A percentile compares a stretch with the other conserved stretches of the same genome.
Evolutionary conservation across 768 basidiomycete species (phyloP).

Genomic region (Sporobolomyces phaffii): DNA sequence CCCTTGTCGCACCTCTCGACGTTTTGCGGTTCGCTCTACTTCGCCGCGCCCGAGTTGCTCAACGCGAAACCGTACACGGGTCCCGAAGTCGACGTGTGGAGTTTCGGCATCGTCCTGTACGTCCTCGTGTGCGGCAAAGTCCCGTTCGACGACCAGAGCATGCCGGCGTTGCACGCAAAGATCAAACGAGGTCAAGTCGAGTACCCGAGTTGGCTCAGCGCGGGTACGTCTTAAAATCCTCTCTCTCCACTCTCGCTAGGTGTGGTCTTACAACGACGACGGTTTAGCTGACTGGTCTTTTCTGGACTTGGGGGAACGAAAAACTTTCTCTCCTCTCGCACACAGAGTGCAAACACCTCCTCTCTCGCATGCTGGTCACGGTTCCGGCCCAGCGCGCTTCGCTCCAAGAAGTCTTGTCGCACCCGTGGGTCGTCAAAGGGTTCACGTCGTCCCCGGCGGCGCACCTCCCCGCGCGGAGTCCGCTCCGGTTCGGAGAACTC

Average conservation of each 20-base stretch:
- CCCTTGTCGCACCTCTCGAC: constrained; percentile 76
- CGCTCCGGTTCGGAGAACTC: constrained; percentile 78
- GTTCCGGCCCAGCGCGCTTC: constrained; percentile 78
- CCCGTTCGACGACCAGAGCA: constrained; percentile 97
- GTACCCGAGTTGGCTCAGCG: constrained; percentile 92
- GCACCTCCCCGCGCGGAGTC: constrained; percentile 81
- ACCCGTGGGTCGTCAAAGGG: constrained; percentile 90
- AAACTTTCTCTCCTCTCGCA: too few species aligned
- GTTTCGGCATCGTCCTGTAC: constrained; percentile 95
- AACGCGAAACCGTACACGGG: constrained; percentile 96
- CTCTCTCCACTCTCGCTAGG: background rate
- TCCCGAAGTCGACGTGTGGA: constrained; percentile 98
- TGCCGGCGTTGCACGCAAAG: constrained; percentile 98
- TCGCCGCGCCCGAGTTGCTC: constrained; percentile 93
- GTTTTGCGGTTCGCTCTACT: constrained; percentile 96
- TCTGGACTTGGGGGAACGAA: background rate
- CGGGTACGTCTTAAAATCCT: constrained; percentile 56
- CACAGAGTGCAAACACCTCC: constrained; percentile 84
- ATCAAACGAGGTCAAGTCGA: constrained; percentile 96
- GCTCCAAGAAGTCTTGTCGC: constrained; percentile 72
- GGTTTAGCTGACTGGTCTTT: background rate
- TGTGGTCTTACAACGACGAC: too few species aligned
- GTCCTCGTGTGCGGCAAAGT: constrained; percentile 98
- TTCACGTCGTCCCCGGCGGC: constrained; percentile 71
- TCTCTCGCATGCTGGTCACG: constrained; percentile 93